phyloP scores from a whole-genome alignment of 108 stramenopile species.

The Cyclotella atomus region DNA sequence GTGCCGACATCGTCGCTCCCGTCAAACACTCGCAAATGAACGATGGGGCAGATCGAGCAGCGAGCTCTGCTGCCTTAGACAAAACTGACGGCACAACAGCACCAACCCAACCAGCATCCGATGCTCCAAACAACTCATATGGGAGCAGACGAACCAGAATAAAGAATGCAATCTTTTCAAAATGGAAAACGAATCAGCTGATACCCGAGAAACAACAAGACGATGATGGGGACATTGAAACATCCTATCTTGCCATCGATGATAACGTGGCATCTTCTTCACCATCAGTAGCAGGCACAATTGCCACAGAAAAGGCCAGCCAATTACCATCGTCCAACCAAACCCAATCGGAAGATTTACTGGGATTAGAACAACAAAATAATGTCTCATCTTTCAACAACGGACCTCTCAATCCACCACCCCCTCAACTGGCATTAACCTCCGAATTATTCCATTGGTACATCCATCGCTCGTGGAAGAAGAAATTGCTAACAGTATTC shows the following conservation, averaged over 20 bases:
- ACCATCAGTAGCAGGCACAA: background rate
- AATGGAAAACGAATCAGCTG: background rate
- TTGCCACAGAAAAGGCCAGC: too few species aligned
- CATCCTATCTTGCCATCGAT: background rate
- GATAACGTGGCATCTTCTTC: background rate
- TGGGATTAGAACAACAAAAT: too few species aligned
- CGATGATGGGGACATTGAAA: background rate
- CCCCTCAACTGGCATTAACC: too few species aligned
- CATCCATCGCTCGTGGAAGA: constrained; percentile 34
- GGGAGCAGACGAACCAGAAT: background rate
- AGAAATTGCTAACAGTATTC: constrained; percentile 31
- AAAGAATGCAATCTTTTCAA: constrained; percentile 4
- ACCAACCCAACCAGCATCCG: too few species aligned
- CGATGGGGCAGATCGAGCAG: too few species aligned
- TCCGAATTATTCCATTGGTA: constrained; percentile 22
- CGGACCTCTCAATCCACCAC: background rate
- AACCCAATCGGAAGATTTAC: too few species aligned
- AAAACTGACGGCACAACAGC: too few species aligned
- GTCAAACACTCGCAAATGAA: too few species aligned
- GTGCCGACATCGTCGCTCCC: background rate
- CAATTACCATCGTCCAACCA: too few species aligned
- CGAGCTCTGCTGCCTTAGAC: too few species aligned
- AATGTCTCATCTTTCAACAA: background rate
- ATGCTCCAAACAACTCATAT: too few species aligned
- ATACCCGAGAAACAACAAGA: background rate